Percentiles rank a stretch among this genome's conserved stretches.
These are phyloP conservation scores for Pythium brachiatum DNA, from an alignment of 352 stramenopile species.

Conservation along the genomic window DNA sequence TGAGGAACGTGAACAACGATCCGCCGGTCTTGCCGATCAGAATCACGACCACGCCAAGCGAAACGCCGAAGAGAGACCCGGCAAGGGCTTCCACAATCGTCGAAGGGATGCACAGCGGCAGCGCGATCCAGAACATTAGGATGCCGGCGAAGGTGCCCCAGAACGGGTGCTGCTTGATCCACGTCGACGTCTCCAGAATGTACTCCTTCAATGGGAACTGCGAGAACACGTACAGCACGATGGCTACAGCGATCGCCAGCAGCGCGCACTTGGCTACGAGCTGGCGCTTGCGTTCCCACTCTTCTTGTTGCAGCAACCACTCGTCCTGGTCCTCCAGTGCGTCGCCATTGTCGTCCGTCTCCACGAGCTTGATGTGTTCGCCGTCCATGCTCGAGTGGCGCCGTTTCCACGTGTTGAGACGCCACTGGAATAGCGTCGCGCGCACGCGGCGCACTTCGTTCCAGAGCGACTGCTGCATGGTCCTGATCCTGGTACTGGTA, in stretches of 20 bases:
- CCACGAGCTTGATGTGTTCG: slow-evolving; percentile 13
- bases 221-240: slow-evolving; percentile 34
- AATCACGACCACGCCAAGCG: slow-evolving; percentile 50
- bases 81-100: slow-evolving; percentile 64
- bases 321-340: background rate
- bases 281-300: background rate
- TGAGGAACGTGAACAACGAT: slow-evolving; percentile 62
- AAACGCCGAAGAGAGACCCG: slow-evolving; percentile 64
- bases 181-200: slow-evolving; percentile 37
- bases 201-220: slow-evolving; percentile 46
- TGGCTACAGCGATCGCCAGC: background rate
- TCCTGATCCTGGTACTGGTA: background rate
- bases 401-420: slow-evolving; percentile 16
- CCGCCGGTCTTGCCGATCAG: slow-evolving; percentile 65
- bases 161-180: slow-evolving; percentile 50
- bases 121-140: slow-evolving; percentile 56
- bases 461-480: slow-evolving; percentile 13
- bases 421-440: slow-evolving; percentile 11
- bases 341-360: background rate
- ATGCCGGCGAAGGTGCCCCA: slow-evolving; percentile 50
- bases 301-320: background rate
- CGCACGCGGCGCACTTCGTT: slow-evolving; percentile 2
- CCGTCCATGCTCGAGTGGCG: slow-evolving; percentile 16
- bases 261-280: background rate
- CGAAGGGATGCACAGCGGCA: slow-evolving; percentile 67